These are phyloP conservation scores for Quercus tomentella DNA, from an alignment of 331 rosid species.

Conservation along the genomic window DNA sequence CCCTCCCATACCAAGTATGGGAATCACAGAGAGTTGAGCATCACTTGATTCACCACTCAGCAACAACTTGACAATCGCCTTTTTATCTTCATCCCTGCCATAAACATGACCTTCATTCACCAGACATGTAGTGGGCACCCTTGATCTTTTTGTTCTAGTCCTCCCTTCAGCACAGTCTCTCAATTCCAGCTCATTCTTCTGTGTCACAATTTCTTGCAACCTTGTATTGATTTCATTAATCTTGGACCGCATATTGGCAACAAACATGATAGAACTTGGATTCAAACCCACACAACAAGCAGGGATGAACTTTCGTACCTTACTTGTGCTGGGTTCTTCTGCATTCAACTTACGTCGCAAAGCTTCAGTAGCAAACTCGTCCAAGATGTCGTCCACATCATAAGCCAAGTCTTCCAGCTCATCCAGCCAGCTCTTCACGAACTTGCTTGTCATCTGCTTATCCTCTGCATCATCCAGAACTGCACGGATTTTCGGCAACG, in stretches of 20 bases:
- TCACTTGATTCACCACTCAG: not conserved
- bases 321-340: not conserved
- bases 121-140: not conserved
- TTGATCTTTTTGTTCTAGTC: not conserved
- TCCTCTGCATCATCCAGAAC: slow-evolving; percentile 35
- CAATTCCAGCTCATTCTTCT: too few species aligned
- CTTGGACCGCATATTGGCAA: too few species aligned
- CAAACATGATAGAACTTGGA: not conserved
- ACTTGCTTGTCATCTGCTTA: slow-evolving; percentile 13
- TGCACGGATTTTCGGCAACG: not conserved
- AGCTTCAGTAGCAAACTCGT: slow-evolving; percentile 9
- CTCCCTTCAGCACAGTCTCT: too few species aligned
- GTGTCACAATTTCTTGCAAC: too few species aligned
- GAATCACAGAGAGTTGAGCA: not conserved
- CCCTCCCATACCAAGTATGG: slow-evolving; percentile 39
- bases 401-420: slow-evolving; percentile 32
- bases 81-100: slow-evolving; percentile 16
- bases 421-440: slow-evolving; percentile 31
- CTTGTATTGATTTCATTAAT: too few species aligned
- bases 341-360: not conserved
- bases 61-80: not conserved
- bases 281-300: not conserved
- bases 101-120: not conserved
- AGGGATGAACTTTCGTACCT: not conserved
- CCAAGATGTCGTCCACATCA: slow-evolving; percentile 34